Evolutionary conservation across 2,329 filamentous ascomycete genomes (phyloP).

Genomic region (Arthrinium phaeospermum): DNA sequence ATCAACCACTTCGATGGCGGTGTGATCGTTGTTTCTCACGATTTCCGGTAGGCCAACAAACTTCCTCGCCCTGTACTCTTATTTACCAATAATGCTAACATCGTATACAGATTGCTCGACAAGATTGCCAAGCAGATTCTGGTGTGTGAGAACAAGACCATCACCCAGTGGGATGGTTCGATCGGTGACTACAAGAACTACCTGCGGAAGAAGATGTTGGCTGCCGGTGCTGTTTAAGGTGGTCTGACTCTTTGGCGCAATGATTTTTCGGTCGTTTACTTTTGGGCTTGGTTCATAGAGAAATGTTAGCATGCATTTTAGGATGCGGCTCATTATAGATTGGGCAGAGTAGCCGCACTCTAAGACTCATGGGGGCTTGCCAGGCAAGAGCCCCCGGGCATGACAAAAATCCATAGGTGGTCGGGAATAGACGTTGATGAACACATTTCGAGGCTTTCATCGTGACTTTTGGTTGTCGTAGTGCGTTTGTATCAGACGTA

Average conservation of each 20-base stretch:
- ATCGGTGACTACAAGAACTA: conserved; percentile 98
- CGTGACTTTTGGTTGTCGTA: background rate
- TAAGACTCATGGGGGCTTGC: conserved; percentile 12
- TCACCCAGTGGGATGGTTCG: conserved; percentile 83
- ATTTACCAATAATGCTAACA: conserved; percentile 29
- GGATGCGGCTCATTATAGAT: conserved; percentile 21
- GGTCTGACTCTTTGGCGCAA: conserved; percentile 16
- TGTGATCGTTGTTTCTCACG: conserved; percentile 98
- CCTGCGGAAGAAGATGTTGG: conserved; percentile 98
- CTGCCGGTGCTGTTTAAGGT: conserved; percentile 79
- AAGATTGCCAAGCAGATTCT: conserved; percentile 99
- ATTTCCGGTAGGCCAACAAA: conserved; percentile 82
- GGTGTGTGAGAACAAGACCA: conserved; percentile 98
- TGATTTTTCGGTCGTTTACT: conserved; percentile 16
- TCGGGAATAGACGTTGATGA: conserved; percentile 20
- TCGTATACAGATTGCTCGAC: conserved; percentile 79
- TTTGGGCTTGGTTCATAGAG: conserved; percentile 11
- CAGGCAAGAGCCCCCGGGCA: conserved; percentile 8
- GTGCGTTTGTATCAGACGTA: background rate
- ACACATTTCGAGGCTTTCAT: too few relatives aligned
- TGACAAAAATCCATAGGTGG: conserved; percentile 18
- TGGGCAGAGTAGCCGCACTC: conserved; percentile 19
- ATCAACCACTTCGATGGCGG: conserved; percentile 96
- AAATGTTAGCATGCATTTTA: conserved; percentile 18
- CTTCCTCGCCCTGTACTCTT: background rate